Percentiles rank a stretch among this genome's conserved stretches.
phyloP scores from a whole-genome alignment of 768 basidiomycete genomes.

The Suillus discolor region DNA sequence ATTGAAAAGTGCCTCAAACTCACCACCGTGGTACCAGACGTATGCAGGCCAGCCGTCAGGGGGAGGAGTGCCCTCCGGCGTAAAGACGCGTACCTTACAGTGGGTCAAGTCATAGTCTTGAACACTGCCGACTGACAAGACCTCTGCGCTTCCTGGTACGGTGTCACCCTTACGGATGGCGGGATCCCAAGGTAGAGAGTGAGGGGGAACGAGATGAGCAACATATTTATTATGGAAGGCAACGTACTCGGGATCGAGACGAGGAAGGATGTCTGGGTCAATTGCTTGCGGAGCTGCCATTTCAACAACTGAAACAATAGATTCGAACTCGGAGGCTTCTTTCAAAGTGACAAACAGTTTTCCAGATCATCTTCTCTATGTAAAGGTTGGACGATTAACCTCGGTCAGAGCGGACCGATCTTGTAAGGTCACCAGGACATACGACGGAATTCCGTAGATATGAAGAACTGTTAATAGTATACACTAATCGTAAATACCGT shows the following conservation, averaged over 20 bases:
- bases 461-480: neutral
- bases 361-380: neutral
- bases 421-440: constrained; percentile 9
- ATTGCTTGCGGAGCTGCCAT: constrained; percentile 48
- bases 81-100: constrained; percentile 63
- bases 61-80: constrained; percentile 53
- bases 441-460: constrained; percentile 10
- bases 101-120: constrained; percentile 55
- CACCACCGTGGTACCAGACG: constrained; percentile 76
- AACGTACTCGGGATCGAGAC: constrained; percentile 68
- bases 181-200: constrained; percentile 66
- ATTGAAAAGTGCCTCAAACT: constrained; percentile 14
- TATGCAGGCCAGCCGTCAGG: constrained; percentile 69
- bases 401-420: constrained; percentile 11
- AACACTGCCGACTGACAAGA: constrained; percentile 56
- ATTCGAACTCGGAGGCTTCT: neutral
- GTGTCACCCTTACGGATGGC: constrained; percentile 51
- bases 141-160: constrained; percentile 58
- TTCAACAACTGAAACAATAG: neutral
- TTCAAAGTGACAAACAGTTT: neutral
- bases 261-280: constrained; percentile 58
- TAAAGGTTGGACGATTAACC: neutral
- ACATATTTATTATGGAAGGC: constrained; percentile 59
- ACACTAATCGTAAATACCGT: neutral
- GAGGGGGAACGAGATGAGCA: constrained; percentile 47